Percentiles rank a stretch among this genome's conserved stretches.
phyloP scores from a whole-genome alignment of 1,284 basidiomycete species.

The Retiboletus flavoniger region DNA sequence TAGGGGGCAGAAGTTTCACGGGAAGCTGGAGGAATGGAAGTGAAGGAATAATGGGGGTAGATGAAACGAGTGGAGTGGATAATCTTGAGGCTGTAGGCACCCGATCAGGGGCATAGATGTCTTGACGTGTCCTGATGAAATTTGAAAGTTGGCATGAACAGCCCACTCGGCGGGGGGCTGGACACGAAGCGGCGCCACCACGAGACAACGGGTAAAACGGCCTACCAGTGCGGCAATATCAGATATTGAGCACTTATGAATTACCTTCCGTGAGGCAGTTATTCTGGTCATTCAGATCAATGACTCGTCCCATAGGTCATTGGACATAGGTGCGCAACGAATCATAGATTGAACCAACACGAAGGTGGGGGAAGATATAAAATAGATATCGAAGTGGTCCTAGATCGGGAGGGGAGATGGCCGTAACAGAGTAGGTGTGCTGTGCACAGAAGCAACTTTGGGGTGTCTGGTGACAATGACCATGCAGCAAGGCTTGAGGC shows the following conservation, averaged over 20 bases:
- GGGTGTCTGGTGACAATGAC: not conserved
- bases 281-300: not conserved
- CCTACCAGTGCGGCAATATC: not conserved
- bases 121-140: not conserved
- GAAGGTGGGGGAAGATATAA: not conserved
- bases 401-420: not conserved
- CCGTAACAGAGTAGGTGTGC: too few relatives aligned
- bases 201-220: not conserved
- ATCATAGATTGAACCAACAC: not conserved
- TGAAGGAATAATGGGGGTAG: not conserved
- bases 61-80: not conserved
- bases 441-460: not conserved
- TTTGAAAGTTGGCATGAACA: not conserved
- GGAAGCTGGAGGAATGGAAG: slow-evolving; percentile 14
- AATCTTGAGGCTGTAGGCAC: not conserved
- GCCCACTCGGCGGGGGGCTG: not conserved
- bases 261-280: not conserved
- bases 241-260: not conserved
- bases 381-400: too few relatives aligned
- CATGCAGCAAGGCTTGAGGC: not conserved
- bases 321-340: not conserved
- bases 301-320: not conserved
- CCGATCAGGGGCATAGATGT: not conserved
- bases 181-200: too few relatives aligned
- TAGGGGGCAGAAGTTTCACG: not conserved